Evolutionary conservation across 176 grass and related monocot genomes (phyloP).

Genomic region (Panicum miliaceum): DNA sequence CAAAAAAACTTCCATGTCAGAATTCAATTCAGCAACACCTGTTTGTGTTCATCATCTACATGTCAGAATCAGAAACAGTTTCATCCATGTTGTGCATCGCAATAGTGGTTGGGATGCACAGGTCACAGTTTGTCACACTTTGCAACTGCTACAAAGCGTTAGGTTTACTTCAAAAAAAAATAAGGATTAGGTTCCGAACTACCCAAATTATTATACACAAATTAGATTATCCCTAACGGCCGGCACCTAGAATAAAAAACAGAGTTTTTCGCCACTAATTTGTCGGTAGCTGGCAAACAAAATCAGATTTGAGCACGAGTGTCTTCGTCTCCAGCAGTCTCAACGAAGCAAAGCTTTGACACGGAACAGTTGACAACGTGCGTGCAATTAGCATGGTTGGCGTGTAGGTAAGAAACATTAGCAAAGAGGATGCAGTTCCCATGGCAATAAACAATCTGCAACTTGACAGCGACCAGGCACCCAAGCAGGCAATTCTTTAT

Average conservation of each 20-base stretch:
- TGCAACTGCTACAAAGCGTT: not conserved
- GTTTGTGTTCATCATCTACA: not conserved
- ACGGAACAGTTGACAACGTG: conserved; percentile 40
- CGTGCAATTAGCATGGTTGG: conserved; percentile 5
- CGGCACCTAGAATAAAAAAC: conserved; percentile 7
- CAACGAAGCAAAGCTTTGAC: conserved; percentile 1
- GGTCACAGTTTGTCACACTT: not conserved
- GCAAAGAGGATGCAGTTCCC: not conserved
- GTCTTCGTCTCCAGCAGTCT: not conserved
- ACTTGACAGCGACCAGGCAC: conserved; percentile 5
- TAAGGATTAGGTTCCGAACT: not conserved
- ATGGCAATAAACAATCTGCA: not conserved
- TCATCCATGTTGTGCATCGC: not conserved
- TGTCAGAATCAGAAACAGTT: too few relatives aligned
- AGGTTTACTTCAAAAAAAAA: not conserved
- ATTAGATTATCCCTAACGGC: not conserved
- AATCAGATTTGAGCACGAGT: conserved; percentile 24
- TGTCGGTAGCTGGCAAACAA: conserved; percentile 29
- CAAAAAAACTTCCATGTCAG: not conserved
- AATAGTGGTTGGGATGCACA: not conserved
- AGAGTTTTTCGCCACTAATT: not conserved
- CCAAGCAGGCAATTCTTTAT: not conserved
- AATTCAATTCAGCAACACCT: too few relatives aligned
- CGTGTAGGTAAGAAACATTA: conserved; percentile 17
- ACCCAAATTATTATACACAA: not conserved